Base-by-base conservation (phyloP, 768 basidiomycete genomes). In the Lactarius pseudohatsudake region DNA sequence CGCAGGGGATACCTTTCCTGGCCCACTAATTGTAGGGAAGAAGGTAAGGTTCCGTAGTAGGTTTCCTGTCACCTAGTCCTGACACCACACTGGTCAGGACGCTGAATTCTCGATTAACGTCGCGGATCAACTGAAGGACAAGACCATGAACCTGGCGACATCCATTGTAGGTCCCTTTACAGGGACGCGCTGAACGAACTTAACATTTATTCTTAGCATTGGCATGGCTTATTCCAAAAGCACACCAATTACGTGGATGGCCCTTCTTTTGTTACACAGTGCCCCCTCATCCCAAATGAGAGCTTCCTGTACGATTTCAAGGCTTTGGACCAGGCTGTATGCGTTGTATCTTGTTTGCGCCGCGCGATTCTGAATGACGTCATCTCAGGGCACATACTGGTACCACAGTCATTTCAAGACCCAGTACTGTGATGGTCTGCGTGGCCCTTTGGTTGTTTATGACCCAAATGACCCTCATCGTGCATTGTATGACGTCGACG, bases 391-490 rank as follows among this genome's bases (percentile, higher is more conserved):
- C 20, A 77, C 73, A 7, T 77, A 61, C 64, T 77, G 77, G 77
- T 82, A 81, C 54, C 81, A 82, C 64, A 79, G 78, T 28, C 81
- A 82, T 67, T 67, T 77, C 30, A 68, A 66, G 3, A 66, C 73
- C 13, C 80, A 81, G 69, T 77, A 77, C 54, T 80, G 81, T 60
- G 81, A 81, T 40, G 81, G 80, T 13, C 70, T 81, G 53, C 75
- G 81, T 28, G 80, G 81, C 9, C 66, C 74, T 18, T 47, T 77
- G 20, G 71, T 77, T 28, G 64, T 76, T 5, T 76, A 76, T 45
- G 76, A 77, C 63, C 71, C 71, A 1, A 11, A 72, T 4, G 76
- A 77, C 64, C 74, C 75, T 11, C 67, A 74, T 34, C 43, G 16
- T 9, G 34, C 65, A 22, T 66, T 74, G 1, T 77, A 77, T 64